Percentiles rank a stretch among this genome's conserved stretches.
phyloP scores from a whole-genome alignment of 768 basidiomycete species.

The Trametes villosa region DNA sequence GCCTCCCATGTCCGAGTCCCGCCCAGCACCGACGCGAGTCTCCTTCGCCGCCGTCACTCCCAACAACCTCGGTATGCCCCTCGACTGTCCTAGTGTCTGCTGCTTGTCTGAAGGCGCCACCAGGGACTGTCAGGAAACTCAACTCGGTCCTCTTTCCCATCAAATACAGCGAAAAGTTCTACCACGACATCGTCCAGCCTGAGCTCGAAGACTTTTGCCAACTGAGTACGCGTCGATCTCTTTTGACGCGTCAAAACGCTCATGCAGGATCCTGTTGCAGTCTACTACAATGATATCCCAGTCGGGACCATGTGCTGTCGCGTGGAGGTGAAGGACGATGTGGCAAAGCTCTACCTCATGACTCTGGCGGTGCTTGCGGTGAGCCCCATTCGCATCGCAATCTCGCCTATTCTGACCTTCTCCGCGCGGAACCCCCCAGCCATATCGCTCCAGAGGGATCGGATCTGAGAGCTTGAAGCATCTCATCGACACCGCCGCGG shows the following conservation, averaged over 20 bases:
- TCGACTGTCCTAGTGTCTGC: constrained; percentile 59
- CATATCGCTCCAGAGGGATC: constrained; percentile 80
- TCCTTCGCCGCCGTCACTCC: constrained; percentile 75
- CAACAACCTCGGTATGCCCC: constrained; percentile 77
- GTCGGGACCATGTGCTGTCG: constrained; percentile 89
- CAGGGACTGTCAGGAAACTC: constrained; percentile 56
- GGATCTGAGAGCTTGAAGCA: constrained; percentile 75
- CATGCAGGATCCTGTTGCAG: constrained; percentile 41
- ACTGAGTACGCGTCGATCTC: constrained; percentile 62
- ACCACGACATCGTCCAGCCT: constrained; percentile 73
- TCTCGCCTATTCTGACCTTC: constrained; percentile 13
- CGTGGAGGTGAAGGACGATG: constrained; percentile 67
- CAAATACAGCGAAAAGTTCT: constrained; percentile 88
- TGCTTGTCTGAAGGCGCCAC: constrained; percentile 61
- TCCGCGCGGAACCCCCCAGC: constrained; percentile 46
- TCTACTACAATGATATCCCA: constrained; percentile 93
- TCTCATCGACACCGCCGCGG: constrained; percentile 64
- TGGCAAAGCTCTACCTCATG: constrained; percentile 77
- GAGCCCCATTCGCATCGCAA: constrained; percentile 35
- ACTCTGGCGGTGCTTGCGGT: constrained; percentile 92
- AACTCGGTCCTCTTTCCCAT: constrained; percentile 87
- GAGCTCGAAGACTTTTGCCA: constrained; percentile 88
- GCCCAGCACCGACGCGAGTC: constrained; percentile 47
- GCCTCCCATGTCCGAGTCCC: constrained; percentile 36
- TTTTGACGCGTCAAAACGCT: not conserved